A percentile compares a stretch with the other conserved stretches of the same genome.
These are phyloP conservation scores for Wickerhamiella sorbophila DNA, from an alignment of 805 yeast genomes.

Conservation along the genomic window DNA sequence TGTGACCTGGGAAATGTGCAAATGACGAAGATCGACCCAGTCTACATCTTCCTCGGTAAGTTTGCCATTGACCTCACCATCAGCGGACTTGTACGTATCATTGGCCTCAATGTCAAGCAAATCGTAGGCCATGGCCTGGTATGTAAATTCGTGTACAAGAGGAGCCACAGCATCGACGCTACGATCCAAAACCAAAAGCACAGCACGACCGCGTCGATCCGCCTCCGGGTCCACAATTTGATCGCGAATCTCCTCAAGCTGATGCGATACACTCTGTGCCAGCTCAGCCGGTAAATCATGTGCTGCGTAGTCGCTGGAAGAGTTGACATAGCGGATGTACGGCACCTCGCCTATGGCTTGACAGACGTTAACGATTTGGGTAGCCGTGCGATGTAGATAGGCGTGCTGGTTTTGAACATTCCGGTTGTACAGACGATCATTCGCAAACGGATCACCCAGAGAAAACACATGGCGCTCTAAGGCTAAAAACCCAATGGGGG, in stretches of 20 bases:
- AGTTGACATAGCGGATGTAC: conserved; percentile 51
- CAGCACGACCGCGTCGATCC: conserved; percentile 46
- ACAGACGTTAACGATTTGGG: conserved; percentile 55
- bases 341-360: conserved; percentile 81
- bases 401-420: conserved; percentile 40
- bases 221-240: background rate
- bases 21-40: conserved; percentile 58
- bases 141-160: conserved; percentile 73
- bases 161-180: conserved; percentile 75
- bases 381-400: conserved; percentile 46
- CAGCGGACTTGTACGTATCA: conserved; percentile 36
- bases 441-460: conserved; percentile 42
- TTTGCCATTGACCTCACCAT: conserved; percentile 29
- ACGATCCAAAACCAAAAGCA: conserved; percentile 68
- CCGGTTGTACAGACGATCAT: conserved; percentile 59
- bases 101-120: conserved; percentile 33
- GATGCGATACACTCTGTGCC: conserved; percentile 56
- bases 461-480: conserved; percentile 58
- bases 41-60: conserved; percentile 51
- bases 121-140: conserved; percentile 87
- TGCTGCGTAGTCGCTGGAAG: conserved; percentile 31
- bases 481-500: conserved; percentile 43
- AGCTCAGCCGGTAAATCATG: conserved; percentile 50
- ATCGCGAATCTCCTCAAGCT: conserved; percentile 44
- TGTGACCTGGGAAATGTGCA: conserved; percentile 61